Evolutionary conservation across 2,329 filamentous ascomycete species (phyloP), one percentile per base, ranked within the genome.

Genomic region (Aspergillus sp.): DNA sequence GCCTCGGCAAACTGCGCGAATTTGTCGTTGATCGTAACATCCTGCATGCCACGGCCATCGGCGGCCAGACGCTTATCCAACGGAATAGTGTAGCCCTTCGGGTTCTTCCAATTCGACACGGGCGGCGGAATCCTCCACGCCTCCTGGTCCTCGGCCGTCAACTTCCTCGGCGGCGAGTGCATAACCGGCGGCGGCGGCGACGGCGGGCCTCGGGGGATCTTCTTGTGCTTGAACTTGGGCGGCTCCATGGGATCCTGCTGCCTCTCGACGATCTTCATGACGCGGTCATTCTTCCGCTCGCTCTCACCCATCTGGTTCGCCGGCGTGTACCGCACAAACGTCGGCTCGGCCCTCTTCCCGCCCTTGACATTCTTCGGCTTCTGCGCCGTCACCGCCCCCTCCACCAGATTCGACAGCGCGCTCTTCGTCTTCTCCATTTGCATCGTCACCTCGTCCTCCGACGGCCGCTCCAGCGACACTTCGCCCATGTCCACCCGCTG

Each of bases 101-200:
- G 85, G 58, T 98, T 98, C 74, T 98, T 98, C 91, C 91, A 98
- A 60, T 96, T 96, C 13, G 85, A 93, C 2, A 98, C 80, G 0
- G 89, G 84, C 2, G 89, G 86, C 0, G 80, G 80, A 19, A 85
- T 95, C 52, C 80, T 86, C 91, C 91, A 98, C 37, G 84, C 85
- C 59, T 96, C 91, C 60, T 96, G 89, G 49, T 98, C 91, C 57
- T 94, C 88, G 4, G 89, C 91, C 1, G 91, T 98, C 40, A 98
- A 71, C 55, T 96, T 98, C 41, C 91, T 72, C 0, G 91, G 88
- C 10, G 91, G 91, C 2, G 86, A 94, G 58, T 93, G 88, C 77
- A 98, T 85, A 30, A 98, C 78, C 2, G 91, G 91, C 11, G 91
- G 85, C 1, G 91, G 91, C 3, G 91, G 91, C 31, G 82, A 91